phyloP scores from a whole-genome alignment of 2,329 filamentous ascomycete genomes.

The Fusarium zealandicum region DNA sequence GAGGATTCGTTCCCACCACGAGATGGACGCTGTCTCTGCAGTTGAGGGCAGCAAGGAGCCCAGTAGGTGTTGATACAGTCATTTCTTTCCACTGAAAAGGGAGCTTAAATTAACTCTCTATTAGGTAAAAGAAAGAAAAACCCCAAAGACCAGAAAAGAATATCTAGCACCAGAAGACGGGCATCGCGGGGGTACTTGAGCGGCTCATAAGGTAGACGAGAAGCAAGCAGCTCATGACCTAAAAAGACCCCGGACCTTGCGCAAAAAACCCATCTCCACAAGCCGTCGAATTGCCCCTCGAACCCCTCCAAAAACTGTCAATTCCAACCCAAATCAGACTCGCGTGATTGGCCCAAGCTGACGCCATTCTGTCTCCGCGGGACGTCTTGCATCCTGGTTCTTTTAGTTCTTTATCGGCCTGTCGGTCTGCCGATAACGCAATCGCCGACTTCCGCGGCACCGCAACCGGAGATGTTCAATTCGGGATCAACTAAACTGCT shows the following conservation, averaged over 20 bases:
- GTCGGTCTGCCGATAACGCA: slow-evolving; percentile 36
- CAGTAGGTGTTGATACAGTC: slow-evolving; percentile 36
- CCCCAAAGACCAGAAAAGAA: not conserved
- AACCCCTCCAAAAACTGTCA: slow-evolving; percentile 17
- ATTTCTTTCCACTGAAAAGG: slow-evolving; percentile 6
- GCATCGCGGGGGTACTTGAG: slow-evolving; percentile 27
- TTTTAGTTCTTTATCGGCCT: slow-evolving; percentile 30
- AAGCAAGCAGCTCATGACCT: no score
- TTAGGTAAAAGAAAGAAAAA: not conserved
- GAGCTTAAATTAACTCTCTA: not conserved
- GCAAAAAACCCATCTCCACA: slow-evolving; percentile 22
- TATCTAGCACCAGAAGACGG: no score
- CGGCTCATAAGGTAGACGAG: slow-evolving; percentile 35
- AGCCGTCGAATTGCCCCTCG: slow-evolving; percentile 20
- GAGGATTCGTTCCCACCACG: slow-evolving; percentile 83
- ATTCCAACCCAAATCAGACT: slow-evolving; percentile 28
- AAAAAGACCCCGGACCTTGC: slow-evolving; percentile 13
- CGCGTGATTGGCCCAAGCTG: slow-evolving; percentile 41
- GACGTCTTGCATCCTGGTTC: slow-evolving; percentile 1
- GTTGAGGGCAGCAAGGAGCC: slow-evolving; percentile 77
- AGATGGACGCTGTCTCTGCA: slow-evolving; percentile 78
- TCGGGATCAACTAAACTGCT: slow-evolving; percentile 20
- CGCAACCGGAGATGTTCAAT: slow-evolving; percentile 41
- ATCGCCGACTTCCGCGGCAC: slow-evolving; percentile 42
- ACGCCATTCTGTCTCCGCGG: slow-evolving; percentile 45